Conservation (phyloP, 1,139 yeast species). For the Hemisphaericaspora xylanilytica region DNA sequence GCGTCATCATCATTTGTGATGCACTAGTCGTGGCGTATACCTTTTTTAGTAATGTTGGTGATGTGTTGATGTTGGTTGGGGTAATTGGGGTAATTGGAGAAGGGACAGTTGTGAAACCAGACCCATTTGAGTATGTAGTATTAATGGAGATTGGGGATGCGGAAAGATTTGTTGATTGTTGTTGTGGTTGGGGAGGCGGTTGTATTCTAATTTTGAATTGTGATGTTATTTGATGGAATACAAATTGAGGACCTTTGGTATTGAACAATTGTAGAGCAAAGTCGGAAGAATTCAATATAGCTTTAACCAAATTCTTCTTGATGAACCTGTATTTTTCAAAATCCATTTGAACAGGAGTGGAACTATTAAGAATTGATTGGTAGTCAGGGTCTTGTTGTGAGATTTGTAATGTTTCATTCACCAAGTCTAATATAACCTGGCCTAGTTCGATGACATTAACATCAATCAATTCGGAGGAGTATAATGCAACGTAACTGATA, state of each 20-base stretch:
- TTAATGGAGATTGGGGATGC: neutral
- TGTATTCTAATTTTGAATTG: constrained; percentile 16
- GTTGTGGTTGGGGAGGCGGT: constrained; percentile 1
- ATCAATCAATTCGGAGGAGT: constrained; percentile 37
- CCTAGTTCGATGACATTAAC: constrained; percentile 32
- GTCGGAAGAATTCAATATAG: constrained; percentile 34
- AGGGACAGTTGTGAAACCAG: neutral
- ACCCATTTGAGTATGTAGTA: neutral
- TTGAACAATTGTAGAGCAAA: constrained; percentile 32
- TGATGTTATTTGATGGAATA: constrained; percentile 23
- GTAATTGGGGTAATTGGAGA: constrained; percentile 1
- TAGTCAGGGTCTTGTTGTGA: constrained; percentile 7
- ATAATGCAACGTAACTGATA: constrained; percentile 36
- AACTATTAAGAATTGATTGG: constrained; percentile 11
- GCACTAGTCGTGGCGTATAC: neutral
- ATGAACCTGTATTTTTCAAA: constrained; percentile 26
- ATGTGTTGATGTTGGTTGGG: neutral
- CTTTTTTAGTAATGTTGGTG: neutral
- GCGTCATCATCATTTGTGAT: constrained; percentile 1
- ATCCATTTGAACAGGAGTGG: constrained; percentile 19
- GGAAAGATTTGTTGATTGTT: neutral
- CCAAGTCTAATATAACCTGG: constrained; percentile 35
- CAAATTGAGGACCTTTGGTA: constrained; percentile 36
- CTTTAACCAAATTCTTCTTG: constrained; percentile 30
- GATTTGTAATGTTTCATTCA: constrained; percentile 28